A percentile compares a stretch with the other conserved stretches of the same genome.
Conservation (phyloP, 257 asterid genomes). For the Eustoma russellianum region DNA sequence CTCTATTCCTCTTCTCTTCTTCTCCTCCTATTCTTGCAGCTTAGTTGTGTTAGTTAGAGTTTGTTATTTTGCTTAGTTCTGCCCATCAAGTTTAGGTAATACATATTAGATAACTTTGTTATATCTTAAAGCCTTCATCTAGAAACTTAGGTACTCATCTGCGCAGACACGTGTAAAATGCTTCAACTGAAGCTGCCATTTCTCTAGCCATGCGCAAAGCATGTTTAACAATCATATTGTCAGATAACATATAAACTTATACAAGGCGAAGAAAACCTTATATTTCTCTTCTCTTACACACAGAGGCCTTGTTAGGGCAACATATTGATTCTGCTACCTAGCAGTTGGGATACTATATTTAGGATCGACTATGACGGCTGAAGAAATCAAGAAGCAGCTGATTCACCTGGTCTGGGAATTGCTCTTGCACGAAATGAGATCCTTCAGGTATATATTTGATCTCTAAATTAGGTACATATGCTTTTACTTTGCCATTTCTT, state of each 20-base stretch:
- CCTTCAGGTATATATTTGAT: slow-evolving; percentile 52
- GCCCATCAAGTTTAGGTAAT: too few species aligned
- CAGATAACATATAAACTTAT: background rate
- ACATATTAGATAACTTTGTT: too few species aligned
- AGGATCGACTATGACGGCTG: background rate
- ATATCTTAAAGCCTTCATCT: too few species aligned
- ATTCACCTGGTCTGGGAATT: background rate
- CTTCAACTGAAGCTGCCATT: too few species aligned
- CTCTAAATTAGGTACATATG: slow-evolving; percentile 51
- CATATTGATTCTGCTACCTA: background rate
- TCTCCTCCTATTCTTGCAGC: too few species aligned
- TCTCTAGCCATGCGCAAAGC: too few species aligned
- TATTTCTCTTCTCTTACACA: background rate
- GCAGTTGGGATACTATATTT: background rate
- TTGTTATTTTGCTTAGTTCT: too few species aligned
- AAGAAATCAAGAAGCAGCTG: background rate
- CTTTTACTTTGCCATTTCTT: slow-evolving; percentile 30
- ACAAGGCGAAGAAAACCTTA: background rate
- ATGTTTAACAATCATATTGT: too few species aligned
- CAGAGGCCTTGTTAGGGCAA: background rate
- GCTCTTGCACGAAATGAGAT: slow-evolving; percentile 47
- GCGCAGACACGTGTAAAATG: too few species aligned
- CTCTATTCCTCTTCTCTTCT: too few species aligned
- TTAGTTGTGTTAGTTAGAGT: too few species aligned
- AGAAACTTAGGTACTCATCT: too few species aligned